These are phyloP conservation scores for Claviceps pazoutovae DNA, from an alignment of 2,329 filamentous ascomycete genomes.

Conservation along the genomic window DNA sequence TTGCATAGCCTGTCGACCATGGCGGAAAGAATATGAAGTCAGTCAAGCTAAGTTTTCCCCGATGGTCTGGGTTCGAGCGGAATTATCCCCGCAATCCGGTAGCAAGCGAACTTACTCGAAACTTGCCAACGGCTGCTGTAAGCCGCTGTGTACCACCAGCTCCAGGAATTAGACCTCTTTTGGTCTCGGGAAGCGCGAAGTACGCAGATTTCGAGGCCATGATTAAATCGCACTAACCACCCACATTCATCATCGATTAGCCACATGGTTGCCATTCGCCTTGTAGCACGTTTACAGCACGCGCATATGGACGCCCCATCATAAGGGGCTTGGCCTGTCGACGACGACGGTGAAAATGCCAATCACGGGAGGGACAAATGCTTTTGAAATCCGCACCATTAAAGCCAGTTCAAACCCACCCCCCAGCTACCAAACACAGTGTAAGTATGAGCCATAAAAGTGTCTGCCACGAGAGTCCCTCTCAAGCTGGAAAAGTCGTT, in stretches of 20 bases:
- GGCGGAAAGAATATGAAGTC: not conserved
- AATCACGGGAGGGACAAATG: not conserved
- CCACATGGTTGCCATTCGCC: conserved; percentile 2
- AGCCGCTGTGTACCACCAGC: conserved; percentile 27
- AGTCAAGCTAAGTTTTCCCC: not conserved
- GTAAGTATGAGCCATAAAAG: conserved; percentile 3
- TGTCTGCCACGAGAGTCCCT: not conserved
- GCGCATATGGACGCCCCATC: not conserved
- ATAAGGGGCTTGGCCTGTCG: not conserved
- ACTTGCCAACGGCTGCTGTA: conserved; percentile 27
- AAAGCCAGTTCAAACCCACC: conserved; percentile 37
- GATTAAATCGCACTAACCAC: conserved; percentile 24
- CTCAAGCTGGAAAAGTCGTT: not conserved
- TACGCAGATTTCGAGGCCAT: conserved; percentile 20
- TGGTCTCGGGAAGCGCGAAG: conserved; percentile 27
- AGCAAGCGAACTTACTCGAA: conserved; percentile 17
- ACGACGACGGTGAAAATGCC: not conserved
- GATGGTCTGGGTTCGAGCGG: not conserved
- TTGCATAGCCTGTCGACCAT: conserved; percentile 14
- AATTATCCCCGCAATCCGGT: not conserved
- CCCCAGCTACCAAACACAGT: conserved; percentile 23
- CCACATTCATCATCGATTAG: conserved; percentile 1
- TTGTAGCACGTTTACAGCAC: not conserved
- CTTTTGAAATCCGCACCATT: conserved; percentile 19
- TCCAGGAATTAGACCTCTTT: conserved; percentile 26